Base-by-base conservation (phyloP, 1,139 yeast species). In the Candida tunisiensis region DNA sequence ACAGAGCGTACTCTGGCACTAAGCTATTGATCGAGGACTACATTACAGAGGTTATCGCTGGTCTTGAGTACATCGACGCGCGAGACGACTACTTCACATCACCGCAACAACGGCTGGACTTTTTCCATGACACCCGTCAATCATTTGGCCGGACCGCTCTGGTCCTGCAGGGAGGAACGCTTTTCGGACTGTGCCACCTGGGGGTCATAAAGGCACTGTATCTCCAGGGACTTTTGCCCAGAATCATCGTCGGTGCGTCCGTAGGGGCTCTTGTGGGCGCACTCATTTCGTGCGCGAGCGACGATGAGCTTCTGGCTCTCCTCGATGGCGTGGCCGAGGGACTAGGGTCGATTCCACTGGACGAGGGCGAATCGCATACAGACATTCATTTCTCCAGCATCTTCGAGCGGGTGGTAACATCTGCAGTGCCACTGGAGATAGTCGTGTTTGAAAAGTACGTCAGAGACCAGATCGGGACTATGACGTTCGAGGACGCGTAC, bases 191-290 rank as follows among this genome's bases (percentile, higher is more conserved):
- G 34, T 83, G 93, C 44, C 98, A 88, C 48, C 50, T 88, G 26
- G 98, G 98, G 2, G 93, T 85, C 2, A 79, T 85, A 6, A 77
- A 77, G 37, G 88, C 91, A 0, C 55, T 88, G 13, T 68, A 74
- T 36, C 64, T 66, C 37, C 72, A 75, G 35, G 74, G 82, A 0
- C 53, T 85, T 21, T 56, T 85, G 28, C 98, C 98, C 0, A 55
- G 77, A 27, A 78, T 88, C 3, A 69, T 88, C 21, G 79, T 91
- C n/a, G 96, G 96, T 0, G 77, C 88, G 34, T 91, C 94, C 0
- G 82, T 82, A 31, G 96, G 96, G 2, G 92, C 96, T 0, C 75
- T 88, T 2, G 88, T 83, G 15, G 96, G 93, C 0, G 72, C 93
- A 0, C 55, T 82, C 25, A 80, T 78, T 1, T 80, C 95, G 42